These are phyloP conservation scores for Apiospora pterosperma DNA, from an alignment of 2,329 filamentous ascomycete species.

Conservation along the genomic window DNA sequence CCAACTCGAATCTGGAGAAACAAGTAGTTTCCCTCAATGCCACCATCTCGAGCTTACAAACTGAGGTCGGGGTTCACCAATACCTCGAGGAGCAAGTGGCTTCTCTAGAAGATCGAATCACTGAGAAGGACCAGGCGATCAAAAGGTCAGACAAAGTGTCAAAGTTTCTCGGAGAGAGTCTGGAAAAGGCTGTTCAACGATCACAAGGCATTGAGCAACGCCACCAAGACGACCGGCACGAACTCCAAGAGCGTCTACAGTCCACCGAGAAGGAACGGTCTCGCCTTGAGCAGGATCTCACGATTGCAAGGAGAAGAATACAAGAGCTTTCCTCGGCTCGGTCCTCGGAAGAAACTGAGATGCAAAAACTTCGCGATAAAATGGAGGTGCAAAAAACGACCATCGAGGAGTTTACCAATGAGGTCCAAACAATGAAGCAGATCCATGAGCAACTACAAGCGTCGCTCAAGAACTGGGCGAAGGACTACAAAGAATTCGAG, in stretches of 20 bases:
- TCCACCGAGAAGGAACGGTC: background rate
- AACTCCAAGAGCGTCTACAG: background rate
- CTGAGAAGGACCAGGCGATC: background rate
- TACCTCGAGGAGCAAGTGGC: background rate
- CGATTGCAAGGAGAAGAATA: background rate
- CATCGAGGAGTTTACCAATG: background rate
- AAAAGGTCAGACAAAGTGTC: background rate
- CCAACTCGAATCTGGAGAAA: background rate
- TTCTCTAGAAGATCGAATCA: background rate
- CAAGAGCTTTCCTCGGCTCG: background rate
- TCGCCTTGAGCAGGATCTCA: slow-evolving; percentile 1
- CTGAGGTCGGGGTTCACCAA: background rate
- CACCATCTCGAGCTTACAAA: background rate
- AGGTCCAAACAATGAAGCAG: background rate
- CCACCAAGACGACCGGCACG: background rate
- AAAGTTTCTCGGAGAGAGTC: background rate
- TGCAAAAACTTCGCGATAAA: background rate
- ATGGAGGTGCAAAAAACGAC: background rate
- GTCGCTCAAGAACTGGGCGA: background rate
- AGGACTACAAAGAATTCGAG: background rate
- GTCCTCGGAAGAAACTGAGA: background rate
- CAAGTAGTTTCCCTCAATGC: background rate
- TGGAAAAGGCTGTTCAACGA: background rate
- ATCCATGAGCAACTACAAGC: background rate
- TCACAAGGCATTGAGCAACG: background rate